A percentile compares a stretch with the other conserved stretches of the same genome.
Conservation (phyloP, 2,329 filamentous ascomycete genomes). For the Chaetomium globosum region DNA sequence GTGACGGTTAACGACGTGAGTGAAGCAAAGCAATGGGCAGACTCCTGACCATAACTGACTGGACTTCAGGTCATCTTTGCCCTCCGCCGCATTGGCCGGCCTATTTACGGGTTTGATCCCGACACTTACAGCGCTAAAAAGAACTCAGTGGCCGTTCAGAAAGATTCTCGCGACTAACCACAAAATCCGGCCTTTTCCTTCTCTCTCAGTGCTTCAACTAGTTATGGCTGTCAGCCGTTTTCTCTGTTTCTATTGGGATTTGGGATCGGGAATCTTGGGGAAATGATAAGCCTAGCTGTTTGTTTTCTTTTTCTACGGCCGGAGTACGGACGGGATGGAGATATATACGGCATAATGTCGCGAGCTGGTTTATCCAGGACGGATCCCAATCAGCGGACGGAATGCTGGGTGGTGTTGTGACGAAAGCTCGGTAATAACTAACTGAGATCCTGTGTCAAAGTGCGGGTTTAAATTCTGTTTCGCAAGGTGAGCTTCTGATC, state of each 20-base stretch:
- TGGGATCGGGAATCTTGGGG: background rate
- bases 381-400: background rate
- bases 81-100: conserved; percentile 51
- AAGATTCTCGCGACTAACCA: background rate
- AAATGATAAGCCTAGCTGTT: background rate
- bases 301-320: background rate
- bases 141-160: background rate
- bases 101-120: conserved; percentile 62
- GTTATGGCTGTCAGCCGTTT: background rate
- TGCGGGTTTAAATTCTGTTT: background rate
- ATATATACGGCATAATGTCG: background rate
- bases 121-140: conserved; percentile 39
- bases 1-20: conserved; percentile 64
- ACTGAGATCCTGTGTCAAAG: background rate
- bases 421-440: background rate
- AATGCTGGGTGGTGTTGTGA: background rate
- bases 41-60: conserved; percentile 15
- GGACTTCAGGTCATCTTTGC: conserved; percentile 56
- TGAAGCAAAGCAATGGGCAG: conserved; percentile 19
- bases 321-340: background rate
- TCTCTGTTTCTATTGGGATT: background rate
- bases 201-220: background rate
- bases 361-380: background rate
- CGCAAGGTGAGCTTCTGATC: background rate
- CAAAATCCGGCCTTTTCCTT: background rate